phyloP scores from a whole-genome alignment of 768 basidiomycete genomes.

The Hericium erinaceus region DNA sequence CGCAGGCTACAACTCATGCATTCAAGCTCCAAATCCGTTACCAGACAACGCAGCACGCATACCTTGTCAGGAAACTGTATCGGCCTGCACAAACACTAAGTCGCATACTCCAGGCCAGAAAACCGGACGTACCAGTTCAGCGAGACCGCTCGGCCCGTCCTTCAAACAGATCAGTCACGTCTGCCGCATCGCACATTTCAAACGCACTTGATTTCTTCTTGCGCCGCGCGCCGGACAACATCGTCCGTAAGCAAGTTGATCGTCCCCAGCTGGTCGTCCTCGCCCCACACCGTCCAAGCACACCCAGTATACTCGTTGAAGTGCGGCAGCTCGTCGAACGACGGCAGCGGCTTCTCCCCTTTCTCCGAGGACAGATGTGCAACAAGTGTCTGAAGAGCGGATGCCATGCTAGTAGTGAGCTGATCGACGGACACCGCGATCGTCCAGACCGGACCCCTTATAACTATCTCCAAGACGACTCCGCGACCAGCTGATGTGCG shows the following conservation, averaged over 20 bases:
- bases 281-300: constrained; percentile 63
- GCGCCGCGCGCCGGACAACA: constrained; percentile 48
- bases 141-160: constrained; percentile 44
- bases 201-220: constrained; percentile 49
- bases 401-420: no score
- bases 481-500: no score
- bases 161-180: constrained; percentile 11
- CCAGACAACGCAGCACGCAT: neutral
- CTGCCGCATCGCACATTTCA: neutral
- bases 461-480: no score
- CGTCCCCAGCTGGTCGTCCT: constrained; percentile 57
- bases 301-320: constrained; percentile 42
- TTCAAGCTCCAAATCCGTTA: no score
- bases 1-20: neutral
- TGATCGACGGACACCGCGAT: no score
- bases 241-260: constrained; percentile 55
- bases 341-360: constrained; percentile 24
- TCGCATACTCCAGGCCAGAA: neutral
- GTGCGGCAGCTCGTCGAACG: constrained; percentile 39
- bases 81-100: constrained; percentile 33
- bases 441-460: no score
- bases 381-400: no score
- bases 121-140: constrained; percentile 47
- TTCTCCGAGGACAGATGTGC: constrained; percentile 1
- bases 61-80: constrained; percentile 57